Base-by-base conservation (phyloP, 805 yeast genomes). In the Saturnispora sekii region DNA sequence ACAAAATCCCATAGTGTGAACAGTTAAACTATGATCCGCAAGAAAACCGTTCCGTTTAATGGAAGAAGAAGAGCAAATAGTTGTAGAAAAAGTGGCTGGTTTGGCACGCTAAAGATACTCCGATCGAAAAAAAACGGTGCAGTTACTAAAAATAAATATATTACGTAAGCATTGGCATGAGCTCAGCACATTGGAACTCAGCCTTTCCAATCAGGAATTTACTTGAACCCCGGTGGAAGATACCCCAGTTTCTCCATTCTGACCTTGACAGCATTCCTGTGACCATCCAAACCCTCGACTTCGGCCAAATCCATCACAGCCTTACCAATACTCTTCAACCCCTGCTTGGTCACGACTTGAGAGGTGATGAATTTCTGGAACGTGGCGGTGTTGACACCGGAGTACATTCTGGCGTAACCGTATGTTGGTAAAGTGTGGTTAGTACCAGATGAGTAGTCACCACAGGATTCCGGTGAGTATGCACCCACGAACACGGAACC, bases 361-460 rank as follows among this genome's bases (percentile, higher is more conserved):
- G 95, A 76, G 10, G 99, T 93, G 58, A 93, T 83, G 67, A 84
- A 88, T 66, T 93, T 93, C 65, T 85, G 94, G 79, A 86, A 93
- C 0, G 97, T 88, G 41, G 88, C 81, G 18, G 97, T 93, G 69
- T 93, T 93, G 45, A 89, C 97, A 50, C 99, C 99, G 53, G 94
- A 81, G 68, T 93, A 93, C 76, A 87, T 94, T 68, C 88, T 82
- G 37, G 99, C 97, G 60, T 90, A 93, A 41, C 99, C 99, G 60
- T 93, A 93, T 0, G 99, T 93, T 48, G 99, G 99, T 56, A 93
- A 74, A 0, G 99, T 93, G 68, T 93, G 99, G 73, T 93, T 93
- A 5, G 99, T 93, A 62, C 99, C 99, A 49, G 89, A 77, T 0
- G 97, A 89, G 68, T 93, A 93, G 68, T 93, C 99, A 59, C 99